phyloP scores from a whole-genome alignment of 2,329 filamentous ascomycete species.

The Colletotrichum siamense region DNA sequence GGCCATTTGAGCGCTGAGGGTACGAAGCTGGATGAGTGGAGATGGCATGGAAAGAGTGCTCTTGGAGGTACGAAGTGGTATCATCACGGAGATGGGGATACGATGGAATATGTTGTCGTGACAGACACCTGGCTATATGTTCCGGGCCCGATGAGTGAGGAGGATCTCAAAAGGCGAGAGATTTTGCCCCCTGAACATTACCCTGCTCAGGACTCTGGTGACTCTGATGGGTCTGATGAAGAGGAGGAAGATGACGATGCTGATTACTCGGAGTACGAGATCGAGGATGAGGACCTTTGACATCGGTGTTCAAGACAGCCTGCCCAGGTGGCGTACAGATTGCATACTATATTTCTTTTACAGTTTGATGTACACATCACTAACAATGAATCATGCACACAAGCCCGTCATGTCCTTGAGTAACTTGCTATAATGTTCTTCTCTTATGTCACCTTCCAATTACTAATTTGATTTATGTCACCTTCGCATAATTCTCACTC shows the following conservation, averaged over 20 bases:
- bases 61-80: not conserved
- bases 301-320: not conserved
- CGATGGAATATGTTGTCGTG: slow-evolving; percentile 12
- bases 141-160: not conserved
- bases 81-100: slow-evolving; percentile 3
- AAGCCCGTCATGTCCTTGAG: not conserved
- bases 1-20: slow-evolving; percentile 3
- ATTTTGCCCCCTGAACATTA: not conserved
- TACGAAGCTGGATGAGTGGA: slow-evolving; percentile 1
- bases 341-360: not conserved
- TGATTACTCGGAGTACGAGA: not conserved
- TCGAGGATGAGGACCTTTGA: not conserved
- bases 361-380: not conserved
- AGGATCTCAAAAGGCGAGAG: not conserved
- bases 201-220: not conserved
- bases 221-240: not conserved
- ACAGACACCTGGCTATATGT: slow-evolving; percentile 8
- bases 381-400: not conserved
- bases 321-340: fast-evolving
- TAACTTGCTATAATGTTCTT: fast-evolving
- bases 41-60: not conserved
- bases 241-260: not conserved
- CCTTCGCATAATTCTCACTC: fast-evolving
- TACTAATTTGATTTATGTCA: fast-evolving
- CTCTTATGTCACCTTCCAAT: not conserved